Conservation (phyloP, 805 yeast genomes). For the Starmerella apis region DNA sequence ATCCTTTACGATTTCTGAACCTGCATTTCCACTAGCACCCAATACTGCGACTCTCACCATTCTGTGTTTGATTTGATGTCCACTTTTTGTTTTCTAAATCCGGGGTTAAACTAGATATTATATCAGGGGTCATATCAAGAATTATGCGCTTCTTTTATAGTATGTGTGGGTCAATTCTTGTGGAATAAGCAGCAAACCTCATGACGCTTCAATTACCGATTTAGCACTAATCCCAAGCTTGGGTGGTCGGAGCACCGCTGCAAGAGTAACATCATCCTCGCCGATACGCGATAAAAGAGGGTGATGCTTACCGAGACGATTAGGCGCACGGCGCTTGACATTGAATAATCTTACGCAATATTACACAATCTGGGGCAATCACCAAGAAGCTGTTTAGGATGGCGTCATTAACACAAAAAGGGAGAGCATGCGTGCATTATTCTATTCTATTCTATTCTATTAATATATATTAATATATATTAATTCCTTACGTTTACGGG, state of each 20-base stretch:
- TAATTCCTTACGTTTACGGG: too few relatives aligned
- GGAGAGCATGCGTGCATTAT: too few relatives aligned
- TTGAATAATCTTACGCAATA: neutral
- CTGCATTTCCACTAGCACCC: constrained; percentile 33
- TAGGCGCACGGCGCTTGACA: neutral
- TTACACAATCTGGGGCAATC: neutral
- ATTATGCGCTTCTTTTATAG: neutral
- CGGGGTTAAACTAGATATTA: too few relatives aligned
- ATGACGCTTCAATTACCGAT: neutral
- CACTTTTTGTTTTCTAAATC: too few relatives aligned
- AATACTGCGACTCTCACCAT: constrained; percentile 19
- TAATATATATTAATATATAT: too few relatives aligned
- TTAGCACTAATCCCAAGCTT: neutral
- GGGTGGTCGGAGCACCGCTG: neutral
- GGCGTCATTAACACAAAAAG: too few relatives aligned
- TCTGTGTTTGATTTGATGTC: neutral
- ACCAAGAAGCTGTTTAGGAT: neutral
- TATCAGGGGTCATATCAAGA: too few relatives aligned
- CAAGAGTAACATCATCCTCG: neutral
- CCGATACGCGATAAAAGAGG: neutral
- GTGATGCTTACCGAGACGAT: neutral
- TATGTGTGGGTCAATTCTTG: neutral
- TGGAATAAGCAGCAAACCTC: neutral
- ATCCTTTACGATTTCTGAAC: constrained; percentile 15
- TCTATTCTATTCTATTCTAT: too few relatives aligned